Evolutionary conservation across 192 early-diverging fungal species (phyloP), one percentile per base, ranked within the genome.

Genomic region (Neocallimastix lanati): DNA sequence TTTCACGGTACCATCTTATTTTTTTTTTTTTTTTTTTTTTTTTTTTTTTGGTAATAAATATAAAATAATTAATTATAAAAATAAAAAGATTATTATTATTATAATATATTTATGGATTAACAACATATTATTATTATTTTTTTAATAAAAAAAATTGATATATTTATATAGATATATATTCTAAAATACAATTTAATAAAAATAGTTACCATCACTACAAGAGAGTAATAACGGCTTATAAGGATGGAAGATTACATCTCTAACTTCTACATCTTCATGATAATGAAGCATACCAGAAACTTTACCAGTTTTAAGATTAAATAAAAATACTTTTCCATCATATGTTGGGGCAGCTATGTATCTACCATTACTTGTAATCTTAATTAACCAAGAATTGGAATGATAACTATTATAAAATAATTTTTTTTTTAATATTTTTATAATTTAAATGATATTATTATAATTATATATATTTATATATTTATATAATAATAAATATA

Each of bases 321-420:
- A 98, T 25, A 93, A 85, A 83, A 95, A 94, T 28, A 97, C 90
- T 77, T 94, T 90, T 1, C 96, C 96, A 80, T 93, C 92, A 76
- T 93, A 92, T 3, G 95, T 97, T 1, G 96, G 96, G 29, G 96
- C 96, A 50, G 91, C 82, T n/a, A 98, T 79, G 78, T 96, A 96
- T 35, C 95, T 85, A 15, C 95, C 94, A 81, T 96, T 98, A 29
- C 91, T 91, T 0, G 93, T 82, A 29, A 98, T 87, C 36, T 95
- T 94, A 40, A 94, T 93, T n/a, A 95, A 85, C 96, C 96, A 98
- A 30, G 96, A 97, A 82, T 98, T 98, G 28, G 96, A 92, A 80
- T 87, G 88, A 80, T 93, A 93, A 67, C 92, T 93, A 13, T 37
- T 13, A 13, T 4, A 37, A 13, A 13, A 37, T 12, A 12, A 37